Conservation (phyloP, 306 rosid genomes). For the Dalbergia oliveri region DNA sequence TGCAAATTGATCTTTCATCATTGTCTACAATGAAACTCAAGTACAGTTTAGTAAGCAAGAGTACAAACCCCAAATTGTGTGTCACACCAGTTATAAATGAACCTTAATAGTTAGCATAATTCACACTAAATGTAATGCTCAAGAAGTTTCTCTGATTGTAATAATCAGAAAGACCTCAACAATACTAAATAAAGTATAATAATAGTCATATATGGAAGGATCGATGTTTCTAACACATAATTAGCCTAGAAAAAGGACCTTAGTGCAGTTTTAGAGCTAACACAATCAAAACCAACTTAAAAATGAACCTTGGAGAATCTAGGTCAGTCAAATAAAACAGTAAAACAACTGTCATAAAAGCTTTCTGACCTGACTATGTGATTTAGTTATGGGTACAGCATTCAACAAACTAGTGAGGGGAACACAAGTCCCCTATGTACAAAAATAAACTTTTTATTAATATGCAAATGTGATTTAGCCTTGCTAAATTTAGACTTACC, state of each 20-base stretch:
- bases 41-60: slow-evolving; percentile 27
- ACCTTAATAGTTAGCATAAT: background rate
- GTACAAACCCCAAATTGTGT: slow-evolving; percentile 15
- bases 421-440: slow-evolving; percentile 6
- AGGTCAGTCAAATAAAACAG: background rate
- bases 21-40: slow-evolving; percentile 51
- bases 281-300: no score
- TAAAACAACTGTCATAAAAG: background rate
- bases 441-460: background rate
- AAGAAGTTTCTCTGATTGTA: background rate
- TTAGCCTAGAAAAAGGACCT: background rate
- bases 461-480: background rate
- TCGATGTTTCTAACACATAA: background rate
- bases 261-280: no score
- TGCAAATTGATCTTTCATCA: slow-evolving; percentile 75
- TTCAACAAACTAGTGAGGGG: background rate
- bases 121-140: background rate
- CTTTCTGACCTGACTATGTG: no score
- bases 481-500: slow-evolving; percentile 55
- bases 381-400: background rate
- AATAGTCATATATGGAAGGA: background rate
- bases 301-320: background rate
- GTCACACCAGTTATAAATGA: slow-evolving; percentile 12
- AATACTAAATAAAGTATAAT: no score
- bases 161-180: background rate